A percentile compares a stretch with the other conserved stretches of the same genome.
These are phyloP conservation scores for Globisporangium ultimum DNA, from an alignment of 352 stramenopile species.

Conservation along the genomic window DNA sequence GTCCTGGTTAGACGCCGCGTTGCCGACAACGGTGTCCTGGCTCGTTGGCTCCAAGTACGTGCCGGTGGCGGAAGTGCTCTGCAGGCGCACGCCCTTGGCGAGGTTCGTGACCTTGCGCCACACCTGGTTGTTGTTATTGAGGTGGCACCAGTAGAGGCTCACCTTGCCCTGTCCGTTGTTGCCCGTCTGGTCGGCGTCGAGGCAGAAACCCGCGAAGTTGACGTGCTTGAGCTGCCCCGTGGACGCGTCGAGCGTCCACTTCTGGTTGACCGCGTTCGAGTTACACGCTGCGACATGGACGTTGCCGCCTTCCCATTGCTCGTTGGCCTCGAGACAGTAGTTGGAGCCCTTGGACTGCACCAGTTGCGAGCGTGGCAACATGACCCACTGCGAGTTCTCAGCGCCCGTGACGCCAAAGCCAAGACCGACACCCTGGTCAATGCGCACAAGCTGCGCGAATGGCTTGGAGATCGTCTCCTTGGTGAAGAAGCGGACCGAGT, in stretches of 20 bases:
- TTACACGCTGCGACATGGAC: constrained; percentile 43
- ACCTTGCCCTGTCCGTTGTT: constrained; percentile 30
- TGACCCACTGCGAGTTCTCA: constrained; percentile 39
- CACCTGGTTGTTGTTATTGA: constrained; percentile 63
- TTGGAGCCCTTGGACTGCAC: constrained; percentile 40
- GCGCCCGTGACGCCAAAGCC: constrained; percentile 19
- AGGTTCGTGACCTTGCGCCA: constrained; percentile 33
- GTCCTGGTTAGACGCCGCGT: constrained; percentile 12
- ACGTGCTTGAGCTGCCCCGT: constrained; percentile 45
- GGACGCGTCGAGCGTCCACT: constrained; percentile 29
- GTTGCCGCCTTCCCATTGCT: constrained; percentile 43
- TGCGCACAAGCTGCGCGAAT: constrained; percentile 36
- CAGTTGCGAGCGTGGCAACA: constrained; percentile 33
- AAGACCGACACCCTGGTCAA: constrained; percentile 19
- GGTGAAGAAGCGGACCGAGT: constrained; percentile 34
- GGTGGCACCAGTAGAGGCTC: constrained; percentile 45
- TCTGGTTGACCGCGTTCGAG: constrained; percentile 38
- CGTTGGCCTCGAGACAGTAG: constrained; percentile 60
- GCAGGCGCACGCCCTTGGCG: constrained; percentile 27
- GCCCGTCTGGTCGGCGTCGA: constrained; percentile 43
- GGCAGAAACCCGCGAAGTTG: constrained; percentile 49
- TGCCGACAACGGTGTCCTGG: constrained; percentile 28
- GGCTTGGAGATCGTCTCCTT: constrained; percentile 31
- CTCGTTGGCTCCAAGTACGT: constrained; percentile 30
- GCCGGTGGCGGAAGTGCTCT: constrained; percentile 18